Evolutionary conservation across 495 filamentous ascomycete species (phyloP).

Genomic region (Penicillium tannophilum): DNA sequence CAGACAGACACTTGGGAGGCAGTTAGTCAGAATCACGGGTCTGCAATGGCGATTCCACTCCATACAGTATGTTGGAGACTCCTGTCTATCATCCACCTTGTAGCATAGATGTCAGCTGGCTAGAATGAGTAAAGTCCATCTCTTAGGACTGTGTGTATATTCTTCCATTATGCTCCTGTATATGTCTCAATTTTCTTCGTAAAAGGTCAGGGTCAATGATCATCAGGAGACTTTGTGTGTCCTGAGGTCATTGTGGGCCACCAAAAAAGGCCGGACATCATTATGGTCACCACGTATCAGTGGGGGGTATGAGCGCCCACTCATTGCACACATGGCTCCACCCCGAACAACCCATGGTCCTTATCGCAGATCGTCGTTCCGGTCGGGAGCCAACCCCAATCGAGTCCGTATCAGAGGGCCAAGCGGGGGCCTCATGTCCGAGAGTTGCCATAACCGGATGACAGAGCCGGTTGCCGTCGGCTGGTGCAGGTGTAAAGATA

Average conservation of each 20-base stretch:
- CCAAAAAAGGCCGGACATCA: neutral
- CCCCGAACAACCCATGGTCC: neutral
- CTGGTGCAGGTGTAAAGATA: neutral
- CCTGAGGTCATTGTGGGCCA: neutral
- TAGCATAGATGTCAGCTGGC: neutral
- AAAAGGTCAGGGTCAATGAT: too few relatives aligned
- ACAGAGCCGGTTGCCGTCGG: constrained; percentile 5
- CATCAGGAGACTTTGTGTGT: too few relatives aligned
- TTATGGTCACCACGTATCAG: neutral
- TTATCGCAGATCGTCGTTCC: constrained; percentile 5
- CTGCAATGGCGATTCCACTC: neutral
- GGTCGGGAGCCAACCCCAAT: neutral
- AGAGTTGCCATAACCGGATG: neutral
- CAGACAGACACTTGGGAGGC: neutral
- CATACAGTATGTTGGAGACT: neutral
- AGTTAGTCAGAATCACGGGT: neutral
- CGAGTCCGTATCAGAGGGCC: neutral
- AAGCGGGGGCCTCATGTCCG: constrained; percentile 1
- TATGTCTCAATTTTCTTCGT: neutral
- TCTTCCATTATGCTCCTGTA: neutral
- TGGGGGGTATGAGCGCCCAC: neutral
- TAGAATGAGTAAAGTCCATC: neutral
- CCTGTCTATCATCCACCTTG: neutral
- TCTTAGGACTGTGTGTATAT: neutral
- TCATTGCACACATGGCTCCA: constrained; percentile 2